Evolutionary conservation across 352 stramenopile genomes (phyloP), one percentile per base, ranked within the genome.

Genomic region (Globisporangium spiculum): DNA sequence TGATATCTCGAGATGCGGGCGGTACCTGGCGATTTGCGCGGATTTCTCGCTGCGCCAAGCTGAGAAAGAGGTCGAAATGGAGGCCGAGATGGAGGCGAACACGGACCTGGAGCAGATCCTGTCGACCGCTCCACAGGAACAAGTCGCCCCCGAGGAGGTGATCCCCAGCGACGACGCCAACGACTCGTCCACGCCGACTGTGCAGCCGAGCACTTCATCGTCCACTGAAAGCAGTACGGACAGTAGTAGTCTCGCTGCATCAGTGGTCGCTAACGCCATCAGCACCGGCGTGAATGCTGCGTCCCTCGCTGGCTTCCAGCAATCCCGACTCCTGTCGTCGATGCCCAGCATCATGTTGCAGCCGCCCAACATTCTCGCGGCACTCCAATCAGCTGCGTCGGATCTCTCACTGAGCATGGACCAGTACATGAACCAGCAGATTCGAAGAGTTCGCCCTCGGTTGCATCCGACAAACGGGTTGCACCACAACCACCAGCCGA

Each of bases 1-100:
- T 77, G 97, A 99, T 77, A 90, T 99, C 52, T 98, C 96, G 18
- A 82, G 86, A 20, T 98, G 97, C 71, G 97, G 97, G 2, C 92
- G 91, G 27, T 96, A 97, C 56, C 84, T 99, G 38, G 95, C 93
- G 48, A 97, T 97, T 55, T 99, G 96, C 80, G 94, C 96, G 26
- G 94, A 98, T 71, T 98, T 98, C 73, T 98, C 86, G 16, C 60
- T 94, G 12, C 78, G 93, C 64, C 81, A 98, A 75, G 93, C 93
- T 24, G 86, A 98, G 50, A 88, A 90, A 67, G 86, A 94, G 46
- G 84, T 88, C 38, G 88, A 96, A 55, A 81, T 90, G 83, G 84
- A 93, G 69, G 83, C 82, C 9, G 85, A 89, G 53, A 85, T 83
- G 65, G 86, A 94, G 64, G 85, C 85, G 26, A 81, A 70, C 2